These are phyloP conservation scores for Diatrype stigma DNA, from an alignment of 2,329 filamentous ascomycete genomes.

Conservation along the genomic window DNA sequence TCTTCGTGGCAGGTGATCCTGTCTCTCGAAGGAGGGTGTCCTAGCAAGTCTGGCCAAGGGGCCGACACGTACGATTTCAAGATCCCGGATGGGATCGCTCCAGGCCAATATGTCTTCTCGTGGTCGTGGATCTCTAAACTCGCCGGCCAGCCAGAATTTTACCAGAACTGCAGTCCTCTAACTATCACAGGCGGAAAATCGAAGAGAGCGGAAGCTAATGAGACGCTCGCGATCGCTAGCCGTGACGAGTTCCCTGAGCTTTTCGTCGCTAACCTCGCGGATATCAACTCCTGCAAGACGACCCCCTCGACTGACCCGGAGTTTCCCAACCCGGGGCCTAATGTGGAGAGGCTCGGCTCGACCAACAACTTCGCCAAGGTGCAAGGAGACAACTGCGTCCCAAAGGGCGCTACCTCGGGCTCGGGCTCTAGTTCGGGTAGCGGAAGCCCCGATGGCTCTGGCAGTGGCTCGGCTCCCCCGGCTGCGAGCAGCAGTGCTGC, in stretches of 20 bases:
- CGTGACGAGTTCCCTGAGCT: slow-evolving; percentile 57
- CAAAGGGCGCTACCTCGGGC: slow-evolving; percentile 18
- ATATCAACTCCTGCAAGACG: slow-evolving; percentile 49
- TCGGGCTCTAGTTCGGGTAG: slow-evolving; percentile 17
- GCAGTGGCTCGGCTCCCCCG: slow-evolving; percentile 3
- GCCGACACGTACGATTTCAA: slow-evolving; percentile 50
- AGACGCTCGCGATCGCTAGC: slow-evolving; percentile 33
- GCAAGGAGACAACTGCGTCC: slow-evolving; percentile 22
- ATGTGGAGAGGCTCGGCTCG: slow-evolving; percentile 38
- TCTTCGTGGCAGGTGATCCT: slow-evolving; percentile 68
- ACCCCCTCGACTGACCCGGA: slow-evolving; percentile 46
- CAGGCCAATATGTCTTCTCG: slow-evolving; percentile 62
- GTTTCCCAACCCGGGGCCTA: slow-evolving; percentile 61
- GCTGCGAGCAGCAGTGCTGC: background rate
- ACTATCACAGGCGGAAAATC: slow-evolving; percentile 40
- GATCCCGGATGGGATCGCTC: slow-evolving; percentile 55
- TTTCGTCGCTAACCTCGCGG: slow-evolving; percentile 62
- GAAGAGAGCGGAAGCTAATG: slow-evolving; percentile 18
- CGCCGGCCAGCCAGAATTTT: slow-evolving; percentile 67
- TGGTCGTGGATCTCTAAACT: slow-evolving; percentile 75
- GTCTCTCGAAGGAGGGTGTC: slow-evolving; percentile 66
- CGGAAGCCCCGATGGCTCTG: slow-evolving; percentile 1
- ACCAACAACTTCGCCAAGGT: slow-evolving; percentile 27
- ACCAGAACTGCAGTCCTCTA: slow-evolving; percentile 71
- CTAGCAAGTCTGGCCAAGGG: slow-evolving; percentile 37